Base-by-base conservation (phyloP, 2,329 filamentous ascomycete genomes). In the Hirsutella rhossiliensis region DNA sequence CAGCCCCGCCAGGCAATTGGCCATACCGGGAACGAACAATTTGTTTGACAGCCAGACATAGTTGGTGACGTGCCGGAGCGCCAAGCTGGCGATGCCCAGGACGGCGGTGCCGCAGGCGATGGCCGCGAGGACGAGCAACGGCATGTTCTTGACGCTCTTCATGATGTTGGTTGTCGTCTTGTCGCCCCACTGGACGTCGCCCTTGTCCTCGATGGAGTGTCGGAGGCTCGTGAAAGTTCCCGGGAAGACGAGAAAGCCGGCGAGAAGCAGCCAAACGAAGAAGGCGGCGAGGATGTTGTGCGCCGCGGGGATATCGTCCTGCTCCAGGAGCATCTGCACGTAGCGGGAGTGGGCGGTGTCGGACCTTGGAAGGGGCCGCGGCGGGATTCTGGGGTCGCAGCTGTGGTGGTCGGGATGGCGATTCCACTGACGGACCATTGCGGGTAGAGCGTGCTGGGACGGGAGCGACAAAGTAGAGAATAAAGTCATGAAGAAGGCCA, bases 31-130 rank as follows among this genome's bases (percentile, higher is more conserved):
- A 47, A 73, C 46, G 49, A 76, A 73, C 12, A 76, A 58, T 45
- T 65, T 62, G 52, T 75, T 72, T 9, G 73, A 60, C 19, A 76
- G 59, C 73, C 71, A 78, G 17, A 75, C 62, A 45, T 75, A 75
- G 49, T 76, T 76, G 15, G 55, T 52, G 34, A 64, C 56, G 57
- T 69, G 69, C 18, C 59, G 56, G 42, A 62, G 57, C 47, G 63
- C 71, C n/a, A 76, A 56, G 52, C 58, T 62, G 3, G 62, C 42
- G 52, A 70, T 67, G 4, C 69, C 56, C 71, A 69, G 5, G 5
- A 27, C 9, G 23, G 23, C 23, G 9, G 23, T 27, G 23, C 23
- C 23, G 23, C 23, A 27, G 28, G 66, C 64, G 9, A 64, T 55
- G 15, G 63, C 66, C 1, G 66, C 65, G 13, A 73, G 53, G 27